Evolutionary conservation across 202 grass and related monocot genomes (phyloP), one percentile per base, ranked within the genome.

Genomic region (Digitaria exilis): DNA sequence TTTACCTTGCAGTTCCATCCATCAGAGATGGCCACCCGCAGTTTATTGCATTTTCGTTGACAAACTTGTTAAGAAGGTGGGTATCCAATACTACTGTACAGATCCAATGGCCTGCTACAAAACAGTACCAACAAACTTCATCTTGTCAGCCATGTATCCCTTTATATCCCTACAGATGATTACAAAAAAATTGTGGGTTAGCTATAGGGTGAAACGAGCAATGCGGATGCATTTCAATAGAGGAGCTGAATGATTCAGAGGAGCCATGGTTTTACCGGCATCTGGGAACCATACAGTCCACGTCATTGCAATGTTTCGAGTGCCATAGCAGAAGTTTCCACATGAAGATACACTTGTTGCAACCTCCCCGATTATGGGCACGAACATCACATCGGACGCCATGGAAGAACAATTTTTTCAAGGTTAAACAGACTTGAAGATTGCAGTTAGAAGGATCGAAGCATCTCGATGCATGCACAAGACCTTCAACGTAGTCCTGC

Each of bases 371-470:
- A 16, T 67, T 52, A 22, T 66, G 58, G 65, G 46, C 78, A 55
- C 78, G 82, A 16, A 78, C 71, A 17, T 82, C 35, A 81, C 92
- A 94, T 75, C 76, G 56, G 65, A 82, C 80, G 54, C 89, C 86
- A 57, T 94, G 92, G 80, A 48, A 84, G 86, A 94, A 94, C 65
- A 94, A 44, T 56, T 75, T 83, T 76, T 94, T 94, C 72, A 91
- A 63, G 28, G 16, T 65, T 78, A 88, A 18, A 67, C 92, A 94
- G 7, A 71, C 59, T 89, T 57, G 61, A 32, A 45, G 80, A 19
- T 45, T 50, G 67, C 92, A 94, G 65, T 50, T 82, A 11, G 26
- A 69, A 34, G 84, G 77, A 37, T 82, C 75, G 4, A 73, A 81
- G 60, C 92, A 94, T 82, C 76, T 85, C 3, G 92, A 94, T 43